These are phyloP conservation scores for Tremella yokohamensis DNA, from an alignment of 768 basidiomycete species.

Conservation along the genomic window DNA sequence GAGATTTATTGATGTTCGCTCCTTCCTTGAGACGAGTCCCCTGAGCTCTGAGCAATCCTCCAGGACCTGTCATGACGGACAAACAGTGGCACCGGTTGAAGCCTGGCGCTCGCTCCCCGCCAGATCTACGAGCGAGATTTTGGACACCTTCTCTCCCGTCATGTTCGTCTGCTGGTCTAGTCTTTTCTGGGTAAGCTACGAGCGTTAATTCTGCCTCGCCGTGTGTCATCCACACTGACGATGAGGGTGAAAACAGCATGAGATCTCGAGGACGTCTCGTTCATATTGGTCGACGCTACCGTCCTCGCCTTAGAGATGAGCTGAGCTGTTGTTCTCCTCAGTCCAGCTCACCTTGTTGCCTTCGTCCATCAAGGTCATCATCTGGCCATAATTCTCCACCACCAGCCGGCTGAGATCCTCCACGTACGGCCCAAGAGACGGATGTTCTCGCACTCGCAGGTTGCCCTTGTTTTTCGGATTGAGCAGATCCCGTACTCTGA, in stretches of 20 bases:
- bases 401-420: constrained; percentile 93
- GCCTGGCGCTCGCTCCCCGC: constrained; percentile 96
- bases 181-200: constrained; percentile 80
- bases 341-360: constrained; percentile 68
- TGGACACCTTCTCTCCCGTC: constrained; percentile 97
- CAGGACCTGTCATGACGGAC: constrained; percentile 1
- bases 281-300: constrained; percentile 99
- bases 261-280: constrained; percentile 96
- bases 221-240: constrained; percentile 17
- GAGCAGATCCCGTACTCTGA: constrained; percentile 89
- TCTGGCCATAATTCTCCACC: constrained; percentile 86
- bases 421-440: constrained; percentile 82
- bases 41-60: constrained; percentile 9
- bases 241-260: constrained; percentile 94
- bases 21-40: constrained; percentile 95
- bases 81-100: constrained; percentile 83
- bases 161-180: constrained; percentile 79
- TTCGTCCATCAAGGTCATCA: constrained; percentile 99
- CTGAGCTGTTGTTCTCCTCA: neutral
- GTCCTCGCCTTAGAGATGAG: constrained; percentile 64
- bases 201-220: constrained; percentile 8
- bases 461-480: constrained; percentile 97
- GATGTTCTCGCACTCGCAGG: constrained; percentile 94
- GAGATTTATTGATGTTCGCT: constrained; percentile 96
- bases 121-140: constrained; percentile 94